Evolutionary conservation across 2,329 filamentous ascomycete genomes (phyloP), one percentile per base, ranked within the genome.

Genomic region (Hirsutella minnesotensis): DNA sequence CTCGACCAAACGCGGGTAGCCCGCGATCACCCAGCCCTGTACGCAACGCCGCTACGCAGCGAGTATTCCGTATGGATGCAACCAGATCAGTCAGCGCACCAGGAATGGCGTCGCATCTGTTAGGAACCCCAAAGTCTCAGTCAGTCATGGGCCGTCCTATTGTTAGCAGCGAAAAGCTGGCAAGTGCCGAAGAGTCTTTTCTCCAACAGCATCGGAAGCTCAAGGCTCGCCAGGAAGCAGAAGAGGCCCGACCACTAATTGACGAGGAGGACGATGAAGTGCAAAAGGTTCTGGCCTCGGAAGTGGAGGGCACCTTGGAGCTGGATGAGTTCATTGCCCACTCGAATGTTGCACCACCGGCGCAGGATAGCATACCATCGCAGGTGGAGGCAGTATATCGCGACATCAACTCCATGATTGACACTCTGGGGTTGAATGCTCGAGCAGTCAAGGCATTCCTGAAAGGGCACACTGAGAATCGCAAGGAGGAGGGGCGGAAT

Each of bases 371-470:
- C 38, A 68, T 82, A 27, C 73, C 77, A 4, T 69, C 73, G 9
- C 78, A 81, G 50, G 77, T 79, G 19, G 79, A 83, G 54, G 73
- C 77, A 16, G 68, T 83, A 1, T 92, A 86, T 58, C 75, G 83
- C 37, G 86, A 90, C 53, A 85, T 90, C 57, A 90, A 92, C 60
- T 85, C 85, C 12, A 98, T 96, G 92, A 81, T 98, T 36, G 87
- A 95, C 53, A 90, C 86, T 0, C 67, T 96, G 34, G 90, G 90
- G 9, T 73, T 95, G 40, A 96, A 96, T 57, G 79, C 70, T 10
- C 69, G 75, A 15, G 79, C 85, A 5, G 75, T 90, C 31, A 69
- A 71, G 39, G 68, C 68, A 10, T 83, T 81, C 49, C 70, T 89
- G 36, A 70, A 75, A 43, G 86, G 82, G 8, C 84, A 94, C 51